Evolutionary conservation across 1,139 yeast genomes (phyloP), one percentile per base, ranked within the genome.

Genomic region (Suhomyces chickasaworum): DNA sequence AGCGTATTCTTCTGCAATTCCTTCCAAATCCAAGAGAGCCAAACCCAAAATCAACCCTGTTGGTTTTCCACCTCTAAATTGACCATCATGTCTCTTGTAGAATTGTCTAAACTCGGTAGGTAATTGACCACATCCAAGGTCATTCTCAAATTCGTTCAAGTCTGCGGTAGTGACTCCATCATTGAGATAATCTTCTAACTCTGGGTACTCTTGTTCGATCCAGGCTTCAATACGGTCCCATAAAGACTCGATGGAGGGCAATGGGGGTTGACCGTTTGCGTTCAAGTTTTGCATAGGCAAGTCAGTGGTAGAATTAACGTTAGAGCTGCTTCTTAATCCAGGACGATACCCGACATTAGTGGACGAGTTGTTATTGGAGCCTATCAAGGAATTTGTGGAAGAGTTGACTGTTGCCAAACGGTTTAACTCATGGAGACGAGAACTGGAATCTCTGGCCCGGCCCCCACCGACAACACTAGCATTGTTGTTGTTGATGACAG

Each of bases 161-260:
- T 88, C 95, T 27, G 87, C 86, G 20, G 80, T 74, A 3, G 93
- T 85, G 9, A 82, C 95, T 4, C 89, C 88, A 49, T 77, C 79
- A 54, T 82, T 78, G 58, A 88, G 67, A 63, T 81, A 83, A 61
- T 88, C 95, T 41, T 74, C 84, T 47, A 88, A 77, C 63, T 88
- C 96, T 1, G 95, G 93, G 60, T 84, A 88, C 63, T 85, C 86
- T 43, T 80, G 80, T 38, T 86, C 95, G 50, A 86, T 70, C 88
- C 91, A 86, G 35, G 71, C 65, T 57, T 85, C 91, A 53, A 88
- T 76, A 50, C 90, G 75, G 51, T 78, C 80, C 95, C 95, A 87
- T 48, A 89, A 76, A 13, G 86, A 78, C 47, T 77, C 77, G 16
- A 87, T 75, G 10, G 89, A 76, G 7, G 95, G 93, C 45, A 87